phyloP scores from a whole-genome alignment of 2,329 filamentous ascomycete genomes.

The Neophaeococcomyces mojaviensis region DNA sequence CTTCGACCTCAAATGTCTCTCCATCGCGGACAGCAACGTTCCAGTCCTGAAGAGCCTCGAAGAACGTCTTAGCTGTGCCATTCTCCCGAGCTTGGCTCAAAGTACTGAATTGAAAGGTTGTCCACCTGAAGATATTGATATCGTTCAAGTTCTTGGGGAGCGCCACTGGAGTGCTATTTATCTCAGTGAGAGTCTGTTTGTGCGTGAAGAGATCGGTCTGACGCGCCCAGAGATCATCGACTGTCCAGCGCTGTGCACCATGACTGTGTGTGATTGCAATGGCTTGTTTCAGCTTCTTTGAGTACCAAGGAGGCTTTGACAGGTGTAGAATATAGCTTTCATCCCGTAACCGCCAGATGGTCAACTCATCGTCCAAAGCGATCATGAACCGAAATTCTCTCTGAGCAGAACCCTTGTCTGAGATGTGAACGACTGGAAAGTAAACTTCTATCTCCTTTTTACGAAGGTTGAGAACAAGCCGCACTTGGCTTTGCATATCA shows the following conservation, averaged over 20 bases:
- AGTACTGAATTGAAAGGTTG: slow-evolving; percentile 49
- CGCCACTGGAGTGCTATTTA: slow-evolving; percentile 32
- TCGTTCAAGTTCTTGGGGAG: slow-evolving; percentile 44
- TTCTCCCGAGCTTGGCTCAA: slow-evolving; percentile 24
- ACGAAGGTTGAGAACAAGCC: slow-evolving; percentile 35
- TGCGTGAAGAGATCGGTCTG: slow-evolving; percentile 55
- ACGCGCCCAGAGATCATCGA: slow-evolving; percentile 53
- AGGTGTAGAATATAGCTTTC: slow-evolving; percentile 17
- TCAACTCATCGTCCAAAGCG: slow-evolving; percentile 20
- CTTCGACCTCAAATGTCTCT: slow-evolving; percentile 36
- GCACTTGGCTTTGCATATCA: slow-evolving; percentile 17
- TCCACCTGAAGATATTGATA: slow-evolving; percentile 61
- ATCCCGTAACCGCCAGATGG: slow-evolving; percentile 7
- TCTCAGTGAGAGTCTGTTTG: slow-evolving; percentile 27
- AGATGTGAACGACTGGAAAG: slow-evolving; percentile 30
- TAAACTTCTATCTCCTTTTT: slow-evolving; percentile 34
- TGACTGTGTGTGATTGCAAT: slow-evolving; percentile 35
- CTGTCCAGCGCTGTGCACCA: slow-evolving; percentile 43
- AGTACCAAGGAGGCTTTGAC: slow-evolving; percentile 21
- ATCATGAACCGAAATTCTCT: slow-evolving; percentile 21
- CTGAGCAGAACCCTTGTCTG: slow-evolving; percentile 10
- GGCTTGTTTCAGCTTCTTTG: slow-evolving; percentile 17
- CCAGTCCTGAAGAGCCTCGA: slow-evolving; percentile 58
- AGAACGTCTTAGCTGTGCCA: slow-evolving; percentile 36
- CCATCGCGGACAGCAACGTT: slow-evolving; percentile 53